These are phyloP conservation scores for Tardiomyces depauwii DNA, from an alignment of 1,139 yeast species.

Conservation along the genomic window DNA sequence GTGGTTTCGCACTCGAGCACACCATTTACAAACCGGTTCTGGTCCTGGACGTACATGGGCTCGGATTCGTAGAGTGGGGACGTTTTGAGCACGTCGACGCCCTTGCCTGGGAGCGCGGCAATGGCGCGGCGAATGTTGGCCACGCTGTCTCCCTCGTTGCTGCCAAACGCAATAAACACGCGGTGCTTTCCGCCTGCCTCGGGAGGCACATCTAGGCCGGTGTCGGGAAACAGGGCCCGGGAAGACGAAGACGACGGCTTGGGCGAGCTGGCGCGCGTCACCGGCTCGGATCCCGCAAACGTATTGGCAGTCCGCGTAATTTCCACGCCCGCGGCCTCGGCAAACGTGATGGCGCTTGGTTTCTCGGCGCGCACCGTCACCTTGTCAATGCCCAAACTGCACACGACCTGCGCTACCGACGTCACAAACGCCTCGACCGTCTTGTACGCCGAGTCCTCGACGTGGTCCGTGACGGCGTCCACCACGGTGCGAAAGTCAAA, in stretches of 20 bases:
- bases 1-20: constrained; percentile 51
- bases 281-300: not conserved
- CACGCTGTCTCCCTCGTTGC: constrained; percentile 68
- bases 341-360: constrained; percentile 78
- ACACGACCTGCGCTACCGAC: constrained; percentile 54
- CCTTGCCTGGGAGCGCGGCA: constrained; percentile 32
- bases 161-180: constrained; percentile 80
- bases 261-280: not conserved
- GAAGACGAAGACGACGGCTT: not conserved
- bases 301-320: constrained; percentile 32
- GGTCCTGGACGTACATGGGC: constrained; percentile 86
- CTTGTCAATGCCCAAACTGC: constrained; percentile 26
- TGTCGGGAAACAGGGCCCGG: constrained; percentile 3
- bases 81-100: constrained; percentile 42
- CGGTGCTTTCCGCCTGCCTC: constrained; percentile 28
- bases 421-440: constrained; percentile 89
- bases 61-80: constrained; percentile 79
- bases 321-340: constrained; percentile 85
- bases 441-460: constrained; percentile 67
- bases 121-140: constrained; percentile 51
- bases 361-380: constrained; percentile 60
- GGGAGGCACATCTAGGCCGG: constrained; percentile 7
- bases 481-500: constrained; percentile 23
- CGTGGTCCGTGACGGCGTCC: constrained; percentile 34
- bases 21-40: constrained; percentile 76